Conservation (phyloP, 352 stramenopile species). For the Phytopythium cucurbitacearum region DNA sequence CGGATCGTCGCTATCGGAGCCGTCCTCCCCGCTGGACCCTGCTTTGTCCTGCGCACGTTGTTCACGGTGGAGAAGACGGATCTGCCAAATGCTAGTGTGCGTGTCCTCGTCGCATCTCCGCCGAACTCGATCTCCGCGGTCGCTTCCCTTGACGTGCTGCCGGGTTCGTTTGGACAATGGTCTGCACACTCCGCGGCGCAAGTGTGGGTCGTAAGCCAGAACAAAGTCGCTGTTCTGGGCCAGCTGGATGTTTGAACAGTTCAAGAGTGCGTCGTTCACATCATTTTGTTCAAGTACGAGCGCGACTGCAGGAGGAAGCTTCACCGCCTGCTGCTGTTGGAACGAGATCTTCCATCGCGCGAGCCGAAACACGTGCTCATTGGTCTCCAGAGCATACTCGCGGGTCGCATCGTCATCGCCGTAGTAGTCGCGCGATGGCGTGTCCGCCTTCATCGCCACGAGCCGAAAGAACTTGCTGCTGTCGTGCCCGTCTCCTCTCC, state of each 20-base stretch:
- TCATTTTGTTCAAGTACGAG: constrained; percentile 1
- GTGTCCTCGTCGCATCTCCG: neutral
- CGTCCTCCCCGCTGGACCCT: neutral
- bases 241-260: constrained; percentile 32
- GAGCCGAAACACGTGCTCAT: constrained; percentile 43
- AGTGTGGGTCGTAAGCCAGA: constrained; percentile 22
- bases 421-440: constrained; percentile 43
- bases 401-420: constrained; percentile 57
- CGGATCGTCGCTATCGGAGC: constrained; percentile 16
- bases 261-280: constrained; percentile 26
- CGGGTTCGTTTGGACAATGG: neutral
- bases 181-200: constrained; percentile 23
- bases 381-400: constrained; percentile 59
- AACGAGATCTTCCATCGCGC: constrained; percentile 44
- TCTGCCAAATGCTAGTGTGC: constrained; percentile 28
- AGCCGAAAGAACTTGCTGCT: constrained; percentile 32
- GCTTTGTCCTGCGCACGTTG: neutral
- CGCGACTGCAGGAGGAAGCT: neutral
- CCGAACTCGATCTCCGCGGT: neutral
- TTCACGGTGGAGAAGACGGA: constrained; percentile 38
- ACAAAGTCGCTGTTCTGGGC: constrained; percentile 29
- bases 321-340: neutral
- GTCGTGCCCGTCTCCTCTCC: constrained; percentile 3
- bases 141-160: neutral
- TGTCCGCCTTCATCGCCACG: constrained; percentile 50